Conservation (phyloP, 805 yeast species). For the Sugiyamaella marilandica region DNA sequence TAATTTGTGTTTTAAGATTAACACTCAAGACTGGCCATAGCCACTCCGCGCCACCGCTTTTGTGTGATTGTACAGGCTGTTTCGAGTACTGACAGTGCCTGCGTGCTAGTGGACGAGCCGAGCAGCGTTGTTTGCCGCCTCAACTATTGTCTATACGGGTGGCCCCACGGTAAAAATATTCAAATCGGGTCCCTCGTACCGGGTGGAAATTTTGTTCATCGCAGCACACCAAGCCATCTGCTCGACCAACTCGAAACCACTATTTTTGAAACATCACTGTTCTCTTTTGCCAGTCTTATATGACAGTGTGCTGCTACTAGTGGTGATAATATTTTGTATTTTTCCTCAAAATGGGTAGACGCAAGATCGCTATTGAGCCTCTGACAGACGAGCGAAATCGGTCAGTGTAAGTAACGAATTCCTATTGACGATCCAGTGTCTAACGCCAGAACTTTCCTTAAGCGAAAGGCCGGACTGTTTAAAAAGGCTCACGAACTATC, state of each 20-base stretch:
- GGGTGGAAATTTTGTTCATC: neutral
- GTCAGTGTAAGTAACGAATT: constrained; percentile 31
- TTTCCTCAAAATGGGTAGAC: constrained; percentile 74
- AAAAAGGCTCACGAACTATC: constrained; percentile 78
- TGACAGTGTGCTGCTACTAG: neutral
- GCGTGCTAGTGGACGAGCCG: no score
- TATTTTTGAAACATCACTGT: neutral
- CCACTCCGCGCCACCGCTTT: no score
- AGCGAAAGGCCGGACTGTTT: constrained; percentile 90
- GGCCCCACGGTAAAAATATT: no score
- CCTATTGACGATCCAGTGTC: neutral
- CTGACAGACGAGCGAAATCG: constrained; percentile 81
- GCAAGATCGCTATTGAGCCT: constrained; percentile 92
- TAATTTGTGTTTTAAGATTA: constrained; percentile 1
- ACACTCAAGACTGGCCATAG: neutral
- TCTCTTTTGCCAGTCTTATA: neutral
- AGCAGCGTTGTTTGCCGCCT: no score
- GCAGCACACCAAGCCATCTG: neutral
- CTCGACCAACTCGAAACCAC: neutral
- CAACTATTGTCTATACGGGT: no score
- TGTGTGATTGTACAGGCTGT: no score
- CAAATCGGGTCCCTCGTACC: neutral
- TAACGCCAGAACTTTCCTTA: constrained; percentile 64
- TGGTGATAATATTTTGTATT: neutral
- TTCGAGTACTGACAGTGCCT: no score